These are phyloP conservation scores for Carex scoparia DNA, from an alignment of 176 grass and related monocot genomes.

Conservation along the genomic window DNA sequence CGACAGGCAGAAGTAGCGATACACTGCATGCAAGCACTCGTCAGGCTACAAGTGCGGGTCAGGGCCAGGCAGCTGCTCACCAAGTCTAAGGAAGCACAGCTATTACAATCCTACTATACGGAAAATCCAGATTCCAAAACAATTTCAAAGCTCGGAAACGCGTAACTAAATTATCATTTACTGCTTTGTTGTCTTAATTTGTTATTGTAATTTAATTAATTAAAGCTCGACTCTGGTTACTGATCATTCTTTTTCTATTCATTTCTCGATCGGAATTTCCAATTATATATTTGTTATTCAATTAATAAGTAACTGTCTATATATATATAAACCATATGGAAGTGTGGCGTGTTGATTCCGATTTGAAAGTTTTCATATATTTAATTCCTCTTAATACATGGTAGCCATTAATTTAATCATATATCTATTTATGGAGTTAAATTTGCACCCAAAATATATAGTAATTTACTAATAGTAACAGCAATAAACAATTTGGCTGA, in stretches of 20 bases:
- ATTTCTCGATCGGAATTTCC: slow-evolving; percentile 17
- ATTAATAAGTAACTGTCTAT: neutral
- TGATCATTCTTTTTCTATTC: slow-evolving; percentile 19
- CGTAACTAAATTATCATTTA: neutral
- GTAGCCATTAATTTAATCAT: neutral
- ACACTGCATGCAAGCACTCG: slow-evolving; percentile 86
- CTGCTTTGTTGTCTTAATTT: neutral
- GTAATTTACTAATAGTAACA: neutral
- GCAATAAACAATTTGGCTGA: neutral
- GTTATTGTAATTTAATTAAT: neutral
- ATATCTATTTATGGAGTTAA: neutral
- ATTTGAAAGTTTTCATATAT: neutral
- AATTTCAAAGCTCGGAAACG: neutral
- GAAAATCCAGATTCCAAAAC: neutral
- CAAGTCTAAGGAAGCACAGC: slow-evolving; percentile 41
- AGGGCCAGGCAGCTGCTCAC: slow-evolving; percentile 47
- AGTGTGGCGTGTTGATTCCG: neutral
- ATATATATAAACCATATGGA: neutral
- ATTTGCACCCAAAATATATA: neutral
- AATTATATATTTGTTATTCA: neutral
- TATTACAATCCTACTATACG: slow-evolving; percentile 21
- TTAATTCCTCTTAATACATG: neutral
- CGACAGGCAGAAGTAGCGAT: slow-evolving; percentile 70
- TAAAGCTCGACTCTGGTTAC: neutral
- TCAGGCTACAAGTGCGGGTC: slow-evolving; percentile 68